Evolutionary conservation across 768 basidiomycete genomes (phyloP).

Genomic region (Leccinum uliginosum): DNA sequence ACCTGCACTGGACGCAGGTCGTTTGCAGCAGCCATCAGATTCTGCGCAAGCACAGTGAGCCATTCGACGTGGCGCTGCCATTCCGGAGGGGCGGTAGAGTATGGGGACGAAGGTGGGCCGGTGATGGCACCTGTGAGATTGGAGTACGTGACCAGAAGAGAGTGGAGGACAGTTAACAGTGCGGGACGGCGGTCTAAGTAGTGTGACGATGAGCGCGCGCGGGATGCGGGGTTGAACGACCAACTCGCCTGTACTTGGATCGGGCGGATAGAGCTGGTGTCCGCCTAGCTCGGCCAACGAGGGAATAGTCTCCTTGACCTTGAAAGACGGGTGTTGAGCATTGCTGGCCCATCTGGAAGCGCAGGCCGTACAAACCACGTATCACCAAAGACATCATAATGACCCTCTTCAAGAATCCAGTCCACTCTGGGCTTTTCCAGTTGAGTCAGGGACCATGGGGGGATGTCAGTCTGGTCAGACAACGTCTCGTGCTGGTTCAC

Average conservation of each 20-base stretch:
- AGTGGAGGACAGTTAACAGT: conserved; percentile 64
- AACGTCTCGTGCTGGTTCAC: conserved; percentile 60
- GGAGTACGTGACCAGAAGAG: conserved; percentile 78
- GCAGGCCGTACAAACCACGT: conserved; percentile 72
- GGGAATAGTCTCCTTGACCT: conserved; percentile 82
- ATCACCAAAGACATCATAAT: conserved; percentile 84
- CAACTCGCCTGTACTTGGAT: conserved; percentile 60
- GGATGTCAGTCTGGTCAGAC: conserved; percentile 67
- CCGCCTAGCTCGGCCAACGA: conserved; percentile 80
- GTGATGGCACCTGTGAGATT: conserved; percentile 66
- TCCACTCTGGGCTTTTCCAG: conserved; percentile 86
- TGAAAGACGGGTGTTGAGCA: conserved; percentile 10
- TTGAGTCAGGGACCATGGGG: conserved; percentile 70
- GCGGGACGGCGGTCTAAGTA: conserved; percentile 71
- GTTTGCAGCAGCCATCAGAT: conserved; percentile 87
- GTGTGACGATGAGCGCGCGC: conserved; percentile 5
- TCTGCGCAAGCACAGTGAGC: conserved; percentile 77
- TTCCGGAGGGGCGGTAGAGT: conserved; percentile 47
- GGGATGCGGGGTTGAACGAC: not conserved
- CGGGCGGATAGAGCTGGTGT: conserved; percentile 72
- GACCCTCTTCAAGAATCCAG: conserved; percentile 84
- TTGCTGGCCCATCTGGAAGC: conserved; percentile 9
- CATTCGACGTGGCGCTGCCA: conserved; percentile 78
- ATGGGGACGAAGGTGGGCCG: conserved; percentile 52
- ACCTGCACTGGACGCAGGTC: conserved; percentile 88